These are phyloP conservation scores for Xylaria polymorpha DNA, from an alignment of 2,329 filamentous ascomycete genomes.

Conservation along the genomic window DNA sequence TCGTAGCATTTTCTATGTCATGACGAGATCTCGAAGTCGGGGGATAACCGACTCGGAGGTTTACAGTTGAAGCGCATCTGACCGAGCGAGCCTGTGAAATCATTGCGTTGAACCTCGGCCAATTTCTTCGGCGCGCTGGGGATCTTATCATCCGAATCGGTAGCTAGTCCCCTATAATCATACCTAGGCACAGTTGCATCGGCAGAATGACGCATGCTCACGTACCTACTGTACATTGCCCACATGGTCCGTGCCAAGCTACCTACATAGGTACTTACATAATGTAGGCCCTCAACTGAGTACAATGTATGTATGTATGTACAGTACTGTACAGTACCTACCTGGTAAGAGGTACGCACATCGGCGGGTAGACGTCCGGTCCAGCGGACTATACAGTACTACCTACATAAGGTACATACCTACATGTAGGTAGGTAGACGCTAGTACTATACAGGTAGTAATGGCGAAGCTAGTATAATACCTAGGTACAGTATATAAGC, in stretches of 20 bases:
- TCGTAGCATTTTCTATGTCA: conserved; percentile 22
- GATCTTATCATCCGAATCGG: conserved; percentile 32
- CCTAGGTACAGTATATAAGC: background rate
- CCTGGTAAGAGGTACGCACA: no score
- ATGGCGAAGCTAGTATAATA: background rate
- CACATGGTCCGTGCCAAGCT: conserved; percentile 6
- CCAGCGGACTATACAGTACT: background rate
- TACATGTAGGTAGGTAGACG: background rate
- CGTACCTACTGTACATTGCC: no score
- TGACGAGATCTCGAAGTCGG: conserved; percentile 32
- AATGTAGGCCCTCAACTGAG: background rate
- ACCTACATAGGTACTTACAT: no score
- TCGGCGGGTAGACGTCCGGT: background rate
- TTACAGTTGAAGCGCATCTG: conserved; percentile 29
- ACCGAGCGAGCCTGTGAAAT: conserved; percentile 39
- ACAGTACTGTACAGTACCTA: no score
- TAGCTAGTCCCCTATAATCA: conserved; percentile 20
- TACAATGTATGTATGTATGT: no score
- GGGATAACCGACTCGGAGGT: conserved; percentile 33
- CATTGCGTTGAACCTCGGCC: conserved; percentile 48
- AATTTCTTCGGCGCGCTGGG: conserved; percentile 36
- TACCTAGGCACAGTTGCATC: background rate
- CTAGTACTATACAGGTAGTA: conserved; percentile 15
- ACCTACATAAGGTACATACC: background rate
- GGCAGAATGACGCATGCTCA: background rate